phyloP scores from a whole-genome alignment of 2,329 filamentous ascomycete genomes.

The Beauveria sp. region DNA sequence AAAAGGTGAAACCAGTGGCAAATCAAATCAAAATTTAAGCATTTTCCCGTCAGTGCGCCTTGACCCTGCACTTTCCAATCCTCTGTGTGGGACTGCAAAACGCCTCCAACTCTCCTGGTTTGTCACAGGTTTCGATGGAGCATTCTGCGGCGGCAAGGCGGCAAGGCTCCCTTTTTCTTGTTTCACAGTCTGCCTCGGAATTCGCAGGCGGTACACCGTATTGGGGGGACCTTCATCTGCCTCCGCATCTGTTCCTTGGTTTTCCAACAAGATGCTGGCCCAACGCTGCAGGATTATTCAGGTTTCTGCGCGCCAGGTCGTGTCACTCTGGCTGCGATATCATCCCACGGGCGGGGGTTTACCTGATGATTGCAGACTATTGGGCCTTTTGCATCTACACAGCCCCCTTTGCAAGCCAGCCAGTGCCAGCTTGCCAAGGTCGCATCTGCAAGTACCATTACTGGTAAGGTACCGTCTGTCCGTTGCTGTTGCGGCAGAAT shows the following conservation, averaged over 20 bases:
- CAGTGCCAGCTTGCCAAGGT: background rate
- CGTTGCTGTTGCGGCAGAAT: background rate
- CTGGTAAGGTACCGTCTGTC: background rate
- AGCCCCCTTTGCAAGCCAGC: background rate
- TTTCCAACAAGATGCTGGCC: background rate
- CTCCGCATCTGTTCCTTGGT: background rate
- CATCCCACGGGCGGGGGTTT: constrained; percentile 1
- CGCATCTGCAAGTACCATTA: background rate
- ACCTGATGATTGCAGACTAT: background rate
- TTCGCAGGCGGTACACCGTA: background rate
- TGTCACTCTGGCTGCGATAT: background rate
- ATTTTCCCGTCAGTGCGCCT: background rate
- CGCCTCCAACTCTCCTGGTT: background rate
- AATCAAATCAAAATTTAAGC: background rate
- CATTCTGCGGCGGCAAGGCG: background rate
- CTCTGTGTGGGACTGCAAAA: background rate
- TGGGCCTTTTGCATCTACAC: constrained; percentile 8
- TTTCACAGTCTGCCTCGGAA: background rate
- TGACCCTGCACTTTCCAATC: background rate
- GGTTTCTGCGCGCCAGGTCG: background rate
- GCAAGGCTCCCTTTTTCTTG: background rate
- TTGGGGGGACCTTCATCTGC: no score
- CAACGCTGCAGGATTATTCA: background rate
- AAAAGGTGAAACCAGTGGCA: background rate
- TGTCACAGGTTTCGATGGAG: background rate